Conservation (phyloP, 2,329 filamentous ascomycete species). For the Aspergillus pseudoterreus region DNA sequence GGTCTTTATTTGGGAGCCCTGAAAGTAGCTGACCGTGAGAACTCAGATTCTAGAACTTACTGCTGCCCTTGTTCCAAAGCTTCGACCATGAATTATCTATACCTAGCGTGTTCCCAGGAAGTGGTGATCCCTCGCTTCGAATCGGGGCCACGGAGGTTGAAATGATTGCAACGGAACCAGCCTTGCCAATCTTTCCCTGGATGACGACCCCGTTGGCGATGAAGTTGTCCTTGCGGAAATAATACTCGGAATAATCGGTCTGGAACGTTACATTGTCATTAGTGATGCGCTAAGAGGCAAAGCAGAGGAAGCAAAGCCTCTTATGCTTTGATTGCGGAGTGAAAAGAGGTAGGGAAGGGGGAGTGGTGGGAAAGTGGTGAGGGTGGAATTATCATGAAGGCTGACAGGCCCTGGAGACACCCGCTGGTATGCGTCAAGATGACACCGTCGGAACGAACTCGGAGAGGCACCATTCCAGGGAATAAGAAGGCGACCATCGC, state of each 20-base stretch:
- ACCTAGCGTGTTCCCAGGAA: constrained; percentile 2
- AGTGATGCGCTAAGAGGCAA: constrained; percentile 10
- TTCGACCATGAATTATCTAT: constrained; percentile 7
- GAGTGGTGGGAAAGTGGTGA: constrained; percentile 3
- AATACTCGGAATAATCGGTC: constrained; percentile 7
- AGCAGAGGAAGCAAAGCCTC: background rate
- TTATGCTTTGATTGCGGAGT: background rate
- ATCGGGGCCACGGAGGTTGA: constrained; percentile 1
- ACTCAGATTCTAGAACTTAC: constrained; percentile 10
- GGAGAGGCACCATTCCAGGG: constrained; percentile 6
- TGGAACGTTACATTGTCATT: constrained; percentile 11
- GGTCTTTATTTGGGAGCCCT: constrained; percentile 1
- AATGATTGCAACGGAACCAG: constrained; percentile 21
- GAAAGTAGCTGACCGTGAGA: constrained; percentile 3
- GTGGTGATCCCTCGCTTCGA: background rate
- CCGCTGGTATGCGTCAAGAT: constrained; percentile 9
- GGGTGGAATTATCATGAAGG: constrained; percentile 10
- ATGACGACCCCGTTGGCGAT: constrained; percentile 2
- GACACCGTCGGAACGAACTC: constrained; percentile 3
- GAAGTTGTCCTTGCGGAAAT: background rate
- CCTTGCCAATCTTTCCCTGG: constrained; percentile 18
- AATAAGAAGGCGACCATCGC: constrained; percentile 4
- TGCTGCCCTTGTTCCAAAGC: background rate
- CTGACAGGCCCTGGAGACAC: constrained; percentile 11
- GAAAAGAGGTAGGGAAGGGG: background rate